Evolutionary conservation across 805 yeast species (phyloP), one percentile per base, ranked within the genome.

Genomic region (Cyberlindnera mycetangii): DNA sequence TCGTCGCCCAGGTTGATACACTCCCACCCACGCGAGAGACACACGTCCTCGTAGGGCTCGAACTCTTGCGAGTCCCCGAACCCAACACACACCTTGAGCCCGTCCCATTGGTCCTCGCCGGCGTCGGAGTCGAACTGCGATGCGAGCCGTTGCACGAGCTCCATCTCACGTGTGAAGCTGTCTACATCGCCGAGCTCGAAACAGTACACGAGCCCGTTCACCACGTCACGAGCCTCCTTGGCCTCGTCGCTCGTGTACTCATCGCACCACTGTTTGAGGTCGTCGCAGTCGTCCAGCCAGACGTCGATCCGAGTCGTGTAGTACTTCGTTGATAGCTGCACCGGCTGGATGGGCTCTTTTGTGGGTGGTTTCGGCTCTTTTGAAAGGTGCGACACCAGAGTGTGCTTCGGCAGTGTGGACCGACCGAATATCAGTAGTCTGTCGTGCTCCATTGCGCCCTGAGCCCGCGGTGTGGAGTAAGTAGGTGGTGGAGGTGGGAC

Each of bases 11-110:
- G 56, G 35, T 68, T 61, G 3, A 76, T 52, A 34, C 67, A 64
- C 46, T 77, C 82, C 41, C 72, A 56, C 2, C 72, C 74, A 32
- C 48, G 45, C 4, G 46, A 36, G 6, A 70, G 61, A 7, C 61
- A 65, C 5, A 61, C 45, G 44, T 70, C 75, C 42, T 73, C 79
- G 6, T 68, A 44, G 7, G 50, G 61, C 14, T 54, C 64, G 9
- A 55, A 51, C 5, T 44, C 48, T 7, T 39, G 41, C n/a, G 37
- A 37, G 12, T 63, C 68, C 2, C 70, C 64, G 17, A 58, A 61
- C 14, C 56, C 47, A 41, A 65, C 62, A 4, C 62, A 64, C n/a
- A 44, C 28, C 37, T 28, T 38, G 15, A 47, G 37, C n/a, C 50
- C 52, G 5, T 45, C 39, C 44, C 50, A 43, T 9, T 22, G 35